These are phyloP conservation scores for Trametes versicolor DNA, from an alignment of 1,284 basidiomycete genomes.

Conservation along the genomic window DNA sequence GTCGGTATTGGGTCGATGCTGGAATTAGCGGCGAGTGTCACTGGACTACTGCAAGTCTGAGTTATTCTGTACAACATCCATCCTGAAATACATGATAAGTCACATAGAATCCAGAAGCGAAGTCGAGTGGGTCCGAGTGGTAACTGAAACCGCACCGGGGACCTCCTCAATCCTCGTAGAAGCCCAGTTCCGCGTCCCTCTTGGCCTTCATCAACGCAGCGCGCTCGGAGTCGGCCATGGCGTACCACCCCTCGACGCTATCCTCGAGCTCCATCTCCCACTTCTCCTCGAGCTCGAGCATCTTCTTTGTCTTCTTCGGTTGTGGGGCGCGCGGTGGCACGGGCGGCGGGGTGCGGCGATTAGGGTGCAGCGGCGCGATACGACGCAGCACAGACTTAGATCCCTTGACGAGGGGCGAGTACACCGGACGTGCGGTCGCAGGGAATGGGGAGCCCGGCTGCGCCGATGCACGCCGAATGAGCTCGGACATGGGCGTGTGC, in stretches of 20 bases:
- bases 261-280: constrained; percentile 84
- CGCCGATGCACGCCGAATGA: constrained; percentile 75
- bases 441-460: constrained; percentile 69
- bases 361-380: constrained; percentile 79
- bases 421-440: constrained; percentile 52
- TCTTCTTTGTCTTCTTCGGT: constrained; percentile 79
- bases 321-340: constrained; percentile 71
- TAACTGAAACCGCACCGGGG: not conserved
- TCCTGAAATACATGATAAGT: not conserved
- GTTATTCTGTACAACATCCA: constrained; percentile 1
- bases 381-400: constrained; percentile 67
- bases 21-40: too few relatives aligned
- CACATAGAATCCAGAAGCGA: not conserved
- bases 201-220: constrained; percentile 67
- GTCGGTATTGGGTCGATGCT: too few relatives aligned
- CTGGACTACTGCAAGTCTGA: not conserved
- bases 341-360: constrained; percentile 73
- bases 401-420: constrained; percentile 73
- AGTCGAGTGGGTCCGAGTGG: too few relatives aligned
- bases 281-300: constrained; percentile 75
- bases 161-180: constrained; percentile 38
- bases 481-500: constrained; percentile 73
- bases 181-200: constrained; percentile 68
- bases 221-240: constrained; percentile 70
- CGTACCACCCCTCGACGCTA: constrained; percentile 76